phyloP scores from a whole-genome alignment of 2,329 filamentous ascomycete genomes.

The Pseudogymnoascus pannorum region DNA sequence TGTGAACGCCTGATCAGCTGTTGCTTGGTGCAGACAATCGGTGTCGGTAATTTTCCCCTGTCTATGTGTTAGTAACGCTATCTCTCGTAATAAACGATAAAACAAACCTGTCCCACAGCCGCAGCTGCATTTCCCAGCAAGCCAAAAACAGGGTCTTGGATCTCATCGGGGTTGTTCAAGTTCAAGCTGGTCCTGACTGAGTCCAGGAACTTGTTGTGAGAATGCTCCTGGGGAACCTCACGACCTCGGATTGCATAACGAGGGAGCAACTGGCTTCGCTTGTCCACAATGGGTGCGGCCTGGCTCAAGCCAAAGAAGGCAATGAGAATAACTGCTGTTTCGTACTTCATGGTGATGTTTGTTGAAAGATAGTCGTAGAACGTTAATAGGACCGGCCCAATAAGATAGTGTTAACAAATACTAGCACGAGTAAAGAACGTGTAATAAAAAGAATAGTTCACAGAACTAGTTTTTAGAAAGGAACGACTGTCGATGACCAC shows the following conservation, averaged over 20 bases:
- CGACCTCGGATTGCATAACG: slow-evolving; percentile 27
- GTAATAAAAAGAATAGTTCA: slow-evolving; percentile 24
- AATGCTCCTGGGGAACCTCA: slow-evolving; percentile 52
- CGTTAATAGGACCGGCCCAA: slow-evolving; percentile 26
- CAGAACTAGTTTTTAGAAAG: slow-evolving; percentile 26
- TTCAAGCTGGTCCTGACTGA: slow-evolving; percentile 38
- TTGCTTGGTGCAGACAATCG: slow-evolving; percentile 52
- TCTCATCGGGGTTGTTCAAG: slow-evolving; percentile 43
- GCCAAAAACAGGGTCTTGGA: slow-evolving; percentile 43
- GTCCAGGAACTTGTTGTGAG: slow-evolving; percentile 43
- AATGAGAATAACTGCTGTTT: slow-evolving; percentile 23
- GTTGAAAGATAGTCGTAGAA: slow-evolving; percentile 14
- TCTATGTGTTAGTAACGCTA: background rate
- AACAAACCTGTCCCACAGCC: slow-evolving; percentile 30
- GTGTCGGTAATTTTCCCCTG: slow-evolving; percentile 41
- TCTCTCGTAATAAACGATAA: background rate
- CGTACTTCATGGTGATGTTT: slow-evolving; percentile 29
- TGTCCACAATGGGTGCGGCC: slow-evolving; percentile 23
- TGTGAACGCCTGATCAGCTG: slow-evolving; percentile 54
- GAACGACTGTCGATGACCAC: slow-evolving; percentile 22
- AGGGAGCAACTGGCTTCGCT: slow-evolving; percentile 17
- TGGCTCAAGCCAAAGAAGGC: slow-evolving; percentile 25
- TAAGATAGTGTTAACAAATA: slow-evolving; percentile 15
- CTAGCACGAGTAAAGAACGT: slow-evolving; percentile 23
- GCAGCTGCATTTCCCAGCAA: slow-evolving; percentile 47